A percentile compares a stretch with the other conserved stretches of the same genome.
Evolutionary conservation across 2,329 filamentous ascomycete species (phyloP).

Genomic region (Penicillium capsulatum): DNA sequence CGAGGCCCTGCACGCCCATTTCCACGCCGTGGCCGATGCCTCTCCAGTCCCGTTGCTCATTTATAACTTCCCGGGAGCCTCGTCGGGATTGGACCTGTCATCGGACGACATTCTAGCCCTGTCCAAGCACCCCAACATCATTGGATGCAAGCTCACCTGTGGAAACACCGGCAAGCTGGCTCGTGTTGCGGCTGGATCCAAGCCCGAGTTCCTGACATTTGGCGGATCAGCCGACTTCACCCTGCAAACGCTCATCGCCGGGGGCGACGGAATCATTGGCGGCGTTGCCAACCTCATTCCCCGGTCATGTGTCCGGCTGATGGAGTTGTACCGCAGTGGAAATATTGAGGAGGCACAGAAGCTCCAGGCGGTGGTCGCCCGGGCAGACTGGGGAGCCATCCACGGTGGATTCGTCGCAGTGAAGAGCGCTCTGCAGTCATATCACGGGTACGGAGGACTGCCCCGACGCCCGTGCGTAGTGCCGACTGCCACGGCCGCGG

Average conservation of each 20-base stretch:
- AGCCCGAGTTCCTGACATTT: constrained; percentile 69
- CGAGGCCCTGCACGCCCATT: constrained; percentile 59
- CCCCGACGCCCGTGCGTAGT: constrained; percentile 63
- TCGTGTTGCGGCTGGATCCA: constrained; percentile 52
- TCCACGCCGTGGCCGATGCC: constrained; percentile 59
- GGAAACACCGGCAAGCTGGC: constrained; percentile 71
- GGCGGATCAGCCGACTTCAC: constrained; percentile 87
- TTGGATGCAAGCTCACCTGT: constrained; percentile 68
- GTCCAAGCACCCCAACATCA: constrained; percentile 59
- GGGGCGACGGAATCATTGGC: constrained; percentile 79
- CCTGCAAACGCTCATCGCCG: constrained; percentile 71
- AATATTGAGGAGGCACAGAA: constrained; percentile 70
- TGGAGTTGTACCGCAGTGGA: constrained; percentile 69
- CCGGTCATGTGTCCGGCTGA: constrained; percentile 73
- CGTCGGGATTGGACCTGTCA: constrained; percentile 63
- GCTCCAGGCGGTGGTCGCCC: constrained; percentile 72
- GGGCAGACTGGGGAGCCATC: constrained; percentile 77
- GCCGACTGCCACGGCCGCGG: constrained; percentile 37
- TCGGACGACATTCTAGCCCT: constrained; percentile 61
- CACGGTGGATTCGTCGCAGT: constrained; percentile 82
- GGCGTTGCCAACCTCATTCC: constrained; percentile 83
- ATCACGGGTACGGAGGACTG: constrained; percentile 76
- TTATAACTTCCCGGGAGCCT: constrained; percentile 69
- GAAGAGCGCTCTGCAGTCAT: constrained; percentile 74
- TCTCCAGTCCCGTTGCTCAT: constrained; percentile 62